Conservation (phyloP, 805 yeast genomes). For the Yamadazyma philogaea region DNA sequence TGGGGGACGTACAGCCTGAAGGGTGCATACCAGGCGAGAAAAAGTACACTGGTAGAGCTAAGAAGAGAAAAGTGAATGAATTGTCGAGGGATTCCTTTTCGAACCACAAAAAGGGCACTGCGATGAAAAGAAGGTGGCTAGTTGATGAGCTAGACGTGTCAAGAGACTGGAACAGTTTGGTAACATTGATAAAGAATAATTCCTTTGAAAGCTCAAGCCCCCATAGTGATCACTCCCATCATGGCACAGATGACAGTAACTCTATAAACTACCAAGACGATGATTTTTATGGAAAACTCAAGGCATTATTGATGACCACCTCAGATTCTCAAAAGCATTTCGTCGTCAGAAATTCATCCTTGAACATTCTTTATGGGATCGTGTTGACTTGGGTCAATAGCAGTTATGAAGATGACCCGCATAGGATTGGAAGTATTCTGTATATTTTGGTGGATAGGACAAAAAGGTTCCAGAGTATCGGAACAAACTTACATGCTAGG, state of each 20-base stretch:
- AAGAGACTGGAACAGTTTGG: constrained; percentile 50
- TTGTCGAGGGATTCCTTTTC: constrained; percentile 6
- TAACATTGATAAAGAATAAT: constrained; percentile 43
- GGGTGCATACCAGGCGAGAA: constrained; percentile 59
- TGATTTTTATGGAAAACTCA: constrained; percentile 27
- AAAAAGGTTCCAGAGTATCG: constrained; percentile 53
- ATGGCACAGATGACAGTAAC: constrained; percentile 11
- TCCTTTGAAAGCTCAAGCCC: constrained; percentile 18
- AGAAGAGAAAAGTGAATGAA: constrained; percentile 19
- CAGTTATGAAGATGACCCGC: constrained; percentile 11
- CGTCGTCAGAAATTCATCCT: constrained; percentile 54
- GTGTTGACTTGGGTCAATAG: constrained; percentile 51
- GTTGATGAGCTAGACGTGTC: constrained; percentile 52
- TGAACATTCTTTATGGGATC: constrained; percentile 53
- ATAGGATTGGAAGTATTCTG: constrained; percentile 41
- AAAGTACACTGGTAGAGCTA: constrained; percentile 26
- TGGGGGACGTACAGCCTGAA: constrained; percentile 51
- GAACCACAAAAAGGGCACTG: constrained; percentile 13
- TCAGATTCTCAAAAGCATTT: constrained; percentile 43
- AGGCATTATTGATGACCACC: constrained; percentile 28
- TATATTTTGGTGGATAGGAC: constrained; percentile 51
- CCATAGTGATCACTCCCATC: constrained; percentile 16
- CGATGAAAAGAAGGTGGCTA: constrained; percentile 48
- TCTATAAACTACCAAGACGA: constrained; percentile 24
- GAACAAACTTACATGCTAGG: constrained; percentile 50